Conservation (phyloP, 2,329 filamentous ascomycete genomes). For the Aschersonia sp. region DNA sequence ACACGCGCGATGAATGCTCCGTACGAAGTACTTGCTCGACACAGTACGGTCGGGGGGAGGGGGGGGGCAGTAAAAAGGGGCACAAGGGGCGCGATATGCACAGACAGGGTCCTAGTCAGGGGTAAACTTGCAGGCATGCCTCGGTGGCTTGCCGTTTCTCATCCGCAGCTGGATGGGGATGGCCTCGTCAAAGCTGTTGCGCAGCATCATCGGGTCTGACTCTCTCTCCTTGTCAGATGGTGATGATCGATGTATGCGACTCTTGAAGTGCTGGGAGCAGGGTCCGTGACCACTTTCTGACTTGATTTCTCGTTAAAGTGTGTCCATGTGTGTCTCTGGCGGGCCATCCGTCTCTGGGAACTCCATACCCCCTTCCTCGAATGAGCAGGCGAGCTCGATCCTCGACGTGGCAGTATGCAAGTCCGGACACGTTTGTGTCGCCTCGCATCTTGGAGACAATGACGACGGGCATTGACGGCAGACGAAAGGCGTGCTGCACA, state of each 20-base stretch:
- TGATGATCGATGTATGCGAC: neutral
- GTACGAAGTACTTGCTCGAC: neutral
- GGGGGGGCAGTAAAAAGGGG: neutral
- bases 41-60: neutral
- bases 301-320: neutral
- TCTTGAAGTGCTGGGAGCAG: neutral
- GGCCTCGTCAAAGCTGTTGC: neutral
- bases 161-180: no score
- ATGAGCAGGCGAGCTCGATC: no score
- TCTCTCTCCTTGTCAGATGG: neutral
- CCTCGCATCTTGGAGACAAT: no score
- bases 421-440: neutral
- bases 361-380: no score
- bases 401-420: neutral
- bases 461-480: no score
- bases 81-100: neutral
- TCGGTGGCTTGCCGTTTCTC: neutral
- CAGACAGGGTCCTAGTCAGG: neutral
- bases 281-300: neutral
- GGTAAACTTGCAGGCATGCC: neutral
- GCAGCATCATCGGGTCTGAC: neutral
- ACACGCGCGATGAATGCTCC: neutral
- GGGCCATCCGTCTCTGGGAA: no score
- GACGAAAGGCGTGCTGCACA: no score
- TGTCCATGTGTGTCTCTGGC: no score